Base-by-base conservation (phyloP, 495 filamentous ascomycete genomes). In the Friedmanniomyces endolithicus region DNA sequence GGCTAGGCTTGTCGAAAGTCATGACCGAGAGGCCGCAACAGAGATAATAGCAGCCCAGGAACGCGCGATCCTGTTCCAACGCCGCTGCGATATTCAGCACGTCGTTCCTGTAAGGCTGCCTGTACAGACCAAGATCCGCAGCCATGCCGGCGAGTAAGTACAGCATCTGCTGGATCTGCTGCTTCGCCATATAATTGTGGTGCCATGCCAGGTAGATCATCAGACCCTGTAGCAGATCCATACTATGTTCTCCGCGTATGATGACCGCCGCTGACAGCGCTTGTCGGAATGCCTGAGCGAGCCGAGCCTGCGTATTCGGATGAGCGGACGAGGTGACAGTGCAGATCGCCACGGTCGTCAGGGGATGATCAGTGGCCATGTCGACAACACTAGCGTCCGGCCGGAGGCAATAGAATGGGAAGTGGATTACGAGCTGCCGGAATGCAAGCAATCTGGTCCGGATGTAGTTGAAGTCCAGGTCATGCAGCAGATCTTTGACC, bases 41-140 rank as follows among this genome's bases (percentile, higher is more conserved):
- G 11, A 57, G 48, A 51, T 57, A 46, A 20, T 50, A 57, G 48
- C 54, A 57, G 27, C 54, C 54, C 2, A 57, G 20, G 23, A 31
- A 57, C 1, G 54, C 48, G 20, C 54, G 16, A 43, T 48, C 22
- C 14, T 22, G 45, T 19, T 51, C 47, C 34, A 33, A 1, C 46
- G 20, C 20, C 27, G 12, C 22, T 12, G 37, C 50, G 7, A 49
- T 1, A 16, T 31, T 43, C 6, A 24, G 19, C 4, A 1, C 27
- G 12, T 50, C 25, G 8, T n/a, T 11, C 23, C 20, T 34, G 27
- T 16, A n/a, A 17, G 41, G 29, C 27, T 55, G 43, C 19, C 44
- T 14, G 23, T 57, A 45, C 11, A 50, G 17, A 20, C 54, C 54
- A 12, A 57, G 25, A 24, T 57, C 54, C 17, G 54, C 35, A n/a